Evolutionary conservation across 2,329 filamentous ascomycete genomes (phyloP).

Genomic region (Colletotrichum agaves): DNA sequence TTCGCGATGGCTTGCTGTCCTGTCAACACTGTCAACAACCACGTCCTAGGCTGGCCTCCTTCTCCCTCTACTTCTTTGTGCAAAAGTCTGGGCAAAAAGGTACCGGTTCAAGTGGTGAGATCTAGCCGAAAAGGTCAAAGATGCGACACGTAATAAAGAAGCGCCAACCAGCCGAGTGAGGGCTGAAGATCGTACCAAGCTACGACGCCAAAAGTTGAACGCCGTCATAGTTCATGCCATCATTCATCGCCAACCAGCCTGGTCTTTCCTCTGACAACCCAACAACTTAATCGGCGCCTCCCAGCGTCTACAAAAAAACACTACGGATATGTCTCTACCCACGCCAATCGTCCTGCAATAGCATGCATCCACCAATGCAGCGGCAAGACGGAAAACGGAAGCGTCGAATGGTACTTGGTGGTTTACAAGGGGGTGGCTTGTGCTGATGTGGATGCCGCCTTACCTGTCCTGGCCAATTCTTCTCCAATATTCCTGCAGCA

Average conservation of each 20-base stretch:
- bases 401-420: slow-evolving; percentile 26
- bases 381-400: slow-evolving; percentile 5
- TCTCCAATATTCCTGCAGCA: slow-evolving; percentile 27
- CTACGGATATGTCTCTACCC: background rate
- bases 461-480: slow-evolving; percentile 2
- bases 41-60: background rate
- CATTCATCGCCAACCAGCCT: too few species aligned
- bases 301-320: too few species aligned
- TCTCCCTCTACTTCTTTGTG: background rate
- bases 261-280: too few species aligned
- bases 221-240: too few species aligned
- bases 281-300: too few species aligned
- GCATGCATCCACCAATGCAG: background rate
- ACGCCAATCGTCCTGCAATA: background rate
- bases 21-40: slow-evolving; percentile 10
- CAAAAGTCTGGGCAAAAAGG: background rate
- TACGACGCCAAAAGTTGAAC: too few species aligned
- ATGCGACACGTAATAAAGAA: slow-evolving; percentile 5
- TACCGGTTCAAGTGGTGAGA: background rate
- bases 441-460: slow-evolving; percentile 8
- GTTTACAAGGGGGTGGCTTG: slow-evolving; percentile 34
- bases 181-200: background rate
- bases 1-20: slow-evolving; percentile 13
- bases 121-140: background rate
- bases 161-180: background rate